These are phyloP conservation scores for Kwoniella sp. DNA, from an alignment of 768 basidiomycete species.

Conservation along the genomic window DNA sequence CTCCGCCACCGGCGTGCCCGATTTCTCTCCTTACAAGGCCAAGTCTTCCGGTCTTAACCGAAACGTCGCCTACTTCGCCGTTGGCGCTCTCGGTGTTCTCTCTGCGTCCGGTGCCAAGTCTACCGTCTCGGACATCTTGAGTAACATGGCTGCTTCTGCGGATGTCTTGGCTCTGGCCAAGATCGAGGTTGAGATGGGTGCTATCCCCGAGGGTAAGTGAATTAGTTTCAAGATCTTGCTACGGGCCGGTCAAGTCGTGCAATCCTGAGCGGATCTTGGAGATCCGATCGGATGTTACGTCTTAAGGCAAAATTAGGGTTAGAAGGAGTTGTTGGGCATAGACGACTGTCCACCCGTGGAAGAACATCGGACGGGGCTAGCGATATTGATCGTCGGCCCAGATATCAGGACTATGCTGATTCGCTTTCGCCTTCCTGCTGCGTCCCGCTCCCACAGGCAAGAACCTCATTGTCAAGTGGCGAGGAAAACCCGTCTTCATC, in stretches of 20 bases:
- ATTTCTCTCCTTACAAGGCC: conserved; percentile 81
- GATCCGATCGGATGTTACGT: too few relatives aligned
- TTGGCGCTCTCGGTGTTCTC: conserved; percentile 78
- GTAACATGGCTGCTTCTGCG: conserved; percentile 94
- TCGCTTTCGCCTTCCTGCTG: too few relatives aligned
- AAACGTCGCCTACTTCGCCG: conserved; percentile 60
- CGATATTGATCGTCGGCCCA: too few relatives aligned
- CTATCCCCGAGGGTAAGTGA: conserved; percentile 84
- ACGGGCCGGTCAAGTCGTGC: too few relatives aligned
- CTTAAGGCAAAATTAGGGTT: too few relatives aligned
- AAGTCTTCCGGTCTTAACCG: conserved; percentile 57
- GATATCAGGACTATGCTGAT: conserved; percentile 5
- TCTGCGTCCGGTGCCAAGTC: conserved; percentile 94
- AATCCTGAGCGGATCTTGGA: too few relatives aligned
- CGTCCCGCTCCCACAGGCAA: conserved; percentile 45
- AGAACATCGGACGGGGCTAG: too few relatives aligned
- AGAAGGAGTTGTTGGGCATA: too few relatives aligned
- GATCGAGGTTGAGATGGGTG: conserved; percentile 86
- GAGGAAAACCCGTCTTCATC: conserved; percentile 99
- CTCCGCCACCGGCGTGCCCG: conserved; percentile 70
- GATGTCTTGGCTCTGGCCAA: conserved; percentile 98
- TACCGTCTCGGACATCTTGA: conserved; percentile 86
- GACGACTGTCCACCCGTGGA: too few relatives aligned
- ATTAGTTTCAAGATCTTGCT: not conserved
- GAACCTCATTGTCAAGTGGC: conserved; percentile 69